phyloP scores from a whole-genome alignment of 1,139 yeast species.

The Nakaseomyces glabratus region DNA sequence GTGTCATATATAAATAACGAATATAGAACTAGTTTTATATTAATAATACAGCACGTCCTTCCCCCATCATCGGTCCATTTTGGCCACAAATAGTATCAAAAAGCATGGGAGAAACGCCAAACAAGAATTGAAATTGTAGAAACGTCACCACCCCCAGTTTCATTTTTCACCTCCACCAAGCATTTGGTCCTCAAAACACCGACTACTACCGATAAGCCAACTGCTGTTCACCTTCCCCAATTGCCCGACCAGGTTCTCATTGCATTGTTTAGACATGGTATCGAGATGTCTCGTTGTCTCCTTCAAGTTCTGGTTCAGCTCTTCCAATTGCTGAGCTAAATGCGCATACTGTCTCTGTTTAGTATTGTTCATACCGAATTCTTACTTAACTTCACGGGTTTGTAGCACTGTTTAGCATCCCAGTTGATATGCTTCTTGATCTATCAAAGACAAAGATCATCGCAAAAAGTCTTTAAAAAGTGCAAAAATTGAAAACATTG shows the following conservation, averaged over 20 bases:
- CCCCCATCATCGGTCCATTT: too few relatives aligned
- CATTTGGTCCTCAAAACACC: slow-evolving; percentile 26
- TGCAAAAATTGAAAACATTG: too few relatives aligned
- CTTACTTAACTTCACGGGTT: too few relatives aligned
- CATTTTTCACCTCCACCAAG: slow-evolving; percentile 13
- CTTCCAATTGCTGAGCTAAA: slow-evolving; percentile 24
- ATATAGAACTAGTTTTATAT: too few relatives aligned
- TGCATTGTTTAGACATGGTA: slow-evolving; percentile 27
- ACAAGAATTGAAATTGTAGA: not conserved
- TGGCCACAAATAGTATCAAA: too few relatives aligned
- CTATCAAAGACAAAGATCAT: too few relatives aligned
- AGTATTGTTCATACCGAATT: slow-evolving; percentile 19
- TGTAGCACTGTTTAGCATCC: too few relatives aligned
- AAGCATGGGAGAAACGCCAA: slow-evolving; percentile 3
- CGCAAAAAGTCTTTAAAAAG: too few relatives aligned
- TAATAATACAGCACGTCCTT: too few relatives aligned
- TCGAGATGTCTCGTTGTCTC: slow-evolving; percentile 24
- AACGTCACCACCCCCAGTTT: not conserved
- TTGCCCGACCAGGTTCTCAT: slow-evolving; percentile 27
- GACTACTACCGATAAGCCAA: slow-evolving; percentile 29
- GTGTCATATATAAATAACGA: too few relatives aligned
- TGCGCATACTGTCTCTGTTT: slow-evolving; percentile 29
- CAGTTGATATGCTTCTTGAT: too few relatives aligned
- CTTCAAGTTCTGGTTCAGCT: slow-evolving; percentile 23
- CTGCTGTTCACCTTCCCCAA: slow-evolving; percentile 29